These are phyloP conservation scores for Knoxdaviesia capensis DNA, from an alignment of 2,329 filamentous ascomycete species.

Conservation along the genomic window DNA sequence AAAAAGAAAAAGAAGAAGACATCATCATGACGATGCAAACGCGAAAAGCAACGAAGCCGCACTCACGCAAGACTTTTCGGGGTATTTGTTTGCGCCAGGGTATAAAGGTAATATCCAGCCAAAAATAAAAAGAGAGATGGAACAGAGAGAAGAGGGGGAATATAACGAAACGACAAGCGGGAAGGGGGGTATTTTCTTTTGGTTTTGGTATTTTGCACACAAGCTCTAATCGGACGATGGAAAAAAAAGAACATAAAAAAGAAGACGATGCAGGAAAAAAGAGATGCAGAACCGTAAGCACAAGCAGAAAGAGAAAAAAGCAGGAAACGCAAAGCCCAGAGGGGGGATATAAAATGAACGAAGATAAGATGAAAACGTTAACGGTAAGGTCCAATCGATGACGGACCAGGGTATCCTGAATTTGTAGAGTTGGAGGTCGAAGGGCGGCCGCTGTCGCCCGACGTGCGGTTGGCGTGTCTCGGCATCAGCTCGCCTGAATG, in stretches of 20 bases:
- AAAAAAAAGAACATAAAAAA: constrained; percentile 8
- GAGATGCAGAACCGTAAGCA: no score
- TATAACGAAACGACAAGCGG: no score
- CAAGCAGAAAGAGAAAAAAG: no score
- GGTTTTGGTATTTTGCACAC: constrained; percentile 25
- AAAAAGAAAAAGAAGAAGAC: constrained; percentile 10
- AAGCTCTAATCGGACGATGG: not conserved
- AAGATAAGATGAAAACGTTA: constrained; percentile 14
- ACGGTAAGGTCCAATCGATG: constrained; percentile 45
- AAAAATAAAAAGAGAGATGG: constrained; percentile 8
- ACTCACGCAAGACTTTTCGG: constrained; percentile 18
- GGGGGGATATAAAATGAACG: constrained; percentile 10
- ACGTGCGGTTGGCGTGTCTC: constrained; percentile 64
- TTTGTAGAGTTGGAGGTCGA: constrained; percentile 87
- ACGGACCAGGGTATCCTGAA: constrained; percentile 90
- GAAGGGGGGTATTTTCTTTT: no score
- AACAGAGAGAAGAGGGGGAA: no score
- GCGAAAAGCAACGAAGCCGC: constrained; percentile 25
- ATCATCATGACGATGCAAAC: constrained; percentile 15
- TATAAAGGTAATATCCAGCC: constrained; percentile 48
- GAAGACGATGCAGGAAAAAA: constrained; percentile 15
- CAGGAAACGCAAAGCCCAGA: no score
- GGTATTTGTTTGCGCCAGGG: constrained; percentile 41
- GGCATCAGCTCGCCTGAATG: constrained; percentile 67
- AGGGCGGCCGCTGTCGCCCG: constrained; percentile 78